Conservation (phyloP, 2,329 filamentous ascomycete genomes). For the Pseudodiploospora longispora region DNA sequence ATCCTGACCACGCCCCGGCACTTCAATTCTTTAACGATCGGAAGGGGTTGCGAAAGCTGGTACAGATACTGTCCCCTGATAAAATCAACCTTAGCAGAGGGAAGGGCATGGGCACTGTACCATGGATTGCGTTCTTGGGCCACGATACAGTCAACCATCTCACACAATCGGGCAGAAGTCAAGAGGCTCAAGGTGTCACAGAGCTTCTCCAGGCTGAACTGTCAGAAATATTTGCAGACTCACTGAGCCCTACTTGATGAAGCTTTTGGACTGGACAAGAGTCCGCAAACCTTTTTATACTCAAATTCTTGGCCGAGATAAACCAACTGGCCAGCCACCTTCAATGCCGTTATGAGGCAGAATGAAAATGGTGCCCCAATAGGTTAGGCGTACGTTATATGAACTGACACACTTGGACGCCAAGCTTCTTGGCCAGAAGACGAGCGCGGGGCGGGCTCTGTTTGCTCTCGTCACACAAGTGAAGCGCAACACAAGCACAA, state of each 20-base stretch:
- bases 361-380: too few species aligned
- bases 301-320: too few species aligned
- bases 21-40: slow-evolving; percentile 35
- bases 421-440: too few species aligned
- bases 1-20: slow-evolving; percentile 39
- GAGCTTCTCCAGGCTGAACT: slow-evolving; percentile 29
- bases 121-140: slow-evolving; percentile 32
- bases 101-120: slow-evolving; percentile 23
- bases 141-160: slow-evolving; percentile 41
- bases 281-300: neutral
- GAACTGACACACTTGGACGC: too few species aligned
- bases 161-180: slow-evolving; percentile 29
- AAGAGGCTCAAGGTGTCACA: slow-evolving; percentile 33
- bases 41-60: slow-evolving; percentile 20
- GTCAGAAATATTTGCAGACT: slow-evolving; percentile 19
- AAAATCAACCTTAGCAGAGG: slow-evolving; percentile 19
- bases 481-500: too few species aligned
- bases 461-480: too few species aligned
- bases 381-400: too few species aligned
- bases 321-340: too few species aligned
- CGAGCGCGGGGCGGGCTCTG: too few species aligned
- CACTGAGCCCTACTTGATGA: slow-evolving; percentile 15
- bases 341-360: too few species aligned
- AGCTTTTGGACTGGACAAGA: neutral
- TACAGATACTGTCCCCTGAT: slow-evolving; percentile 16